Evolutionary conservation across 1,284 basidiomycete genomes (phyloP), one percentile per base, ranked within the genome.

Genomic region (Austroboletus olivaceoglutinosus): DNA sequence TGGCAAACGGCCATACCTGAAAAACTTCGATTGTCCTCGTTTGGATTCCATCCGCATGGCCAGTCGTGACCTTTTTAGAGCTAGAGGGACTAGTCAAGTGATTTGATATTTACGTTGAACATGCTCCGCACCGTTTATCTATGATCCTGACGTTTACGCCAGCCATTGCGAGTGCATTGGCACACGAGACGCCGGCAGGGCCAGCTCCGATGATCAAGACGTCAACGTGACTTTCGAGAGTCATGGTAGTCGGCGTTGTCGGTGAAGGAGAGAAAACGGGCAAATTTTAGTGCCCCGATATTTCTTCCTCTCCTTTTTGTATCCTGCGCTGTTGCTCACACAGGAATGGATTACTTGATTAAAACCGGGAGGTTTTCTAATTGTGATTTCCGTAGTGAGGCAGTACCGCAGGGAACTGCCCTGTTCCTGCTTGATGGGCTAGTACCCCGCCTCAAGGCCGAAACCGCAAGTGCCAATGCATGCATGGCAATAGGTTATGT

Each of bases 151-250:
- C 80, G 45, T 80, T 76, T 15, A 84, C 29, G 0, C 84, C 84
- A 12, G 81, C 82, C 44, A 67, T 74, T 11, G 76, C 77, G 27
- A 89, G 75, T 4, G 78, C 85, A 60, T 83, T 81, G 19, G 78
- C 78, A 52, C 80, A 82, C 80, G 86, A 80, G 6, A 82, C 58
- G 4, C 82, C 82, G 1, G 80, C 77, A 4, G 81, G 81, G 34
- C 80, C 80, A 12, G 77, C 78, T 25, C 79, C 79, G 29, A 80
- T 65, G 50, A 83, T 66, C 51, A 83, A 73, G 30, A 82, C 78
- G 59, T 83, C 81, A 47, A 79, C 78, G 6, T 52, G 57, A 64
- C 71, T 55, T 70, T 69, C 50, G 57, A 63, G 40, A 47, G 52
- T n/a, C 59, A 52, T 50, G 39, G 36, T 31, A 19, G n/a, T 11